Percentiles rank a stretch among this genome's conserved stretches.
Conservation (phyloP, 495 filamentous ascomycete genomes). For the Bombardia bombarda region DNA sequence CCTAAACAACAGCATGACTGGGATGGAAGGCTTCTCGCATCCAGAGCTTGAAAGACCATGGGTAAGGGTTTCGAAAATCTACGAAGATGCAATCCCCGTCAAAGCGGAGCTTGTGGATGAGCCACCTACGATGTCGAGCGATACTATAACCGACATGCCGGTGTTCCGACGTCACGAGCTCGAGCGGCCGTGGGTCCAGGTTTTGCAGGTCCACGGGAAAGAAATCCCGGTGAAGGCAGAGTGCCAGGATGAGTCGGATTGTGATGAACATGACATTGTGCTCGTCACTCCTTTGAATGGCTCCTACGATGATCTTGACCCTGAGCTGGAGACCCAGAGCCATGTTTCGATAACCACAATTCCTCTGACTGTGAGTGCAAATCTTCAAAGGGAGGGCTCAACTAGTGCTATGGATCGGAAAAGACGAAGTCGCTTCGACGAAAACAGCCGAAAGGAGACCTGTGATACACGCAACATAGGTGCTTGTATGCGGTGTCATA, state of each 20-base stretch:
- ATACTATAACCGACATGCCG: too few relatives aligned
- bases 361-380: background rate
- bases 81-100: too few relatives aligned
- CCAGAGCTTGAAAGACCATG: too few relatives aligned
- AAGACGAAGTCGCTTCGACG: slow-evolving; percentile 6
- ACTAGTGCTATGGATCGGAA: slow-evolving; percentile 6
- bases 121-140: too few relatives aligned
- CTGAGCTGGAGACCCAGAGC: background rate
- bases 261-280: background rate
- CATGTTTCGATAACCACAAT: background rate
- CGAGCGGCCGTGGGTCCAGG: background rate
- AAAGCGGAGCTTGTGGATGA: too few relatives aligned
- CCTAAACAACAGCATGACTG: too few relatives aligned
- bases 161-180: too few relatives aligned
- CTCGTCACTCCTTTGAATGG: slow-evolving; percentile 1
- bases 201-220: background rate
- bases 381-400: too few relatives aligned
- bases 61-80: too few relatives aligned
- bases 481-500: slow-evolving; percentile 38
- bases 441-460: slow-evolving; percentile 19
- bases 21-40: too few relatives aligned
- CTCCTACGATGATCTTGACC: background rate
- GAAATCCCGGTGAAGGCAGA: background rate
- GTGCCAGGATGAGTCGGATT: background rate
- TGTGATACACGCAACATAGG: slow-evolving; percentile 28